phyloP scores from a whole-genome alignment of 495 filamentous ascomycete species.

The Lophiostoma macrostomum region DNA sequence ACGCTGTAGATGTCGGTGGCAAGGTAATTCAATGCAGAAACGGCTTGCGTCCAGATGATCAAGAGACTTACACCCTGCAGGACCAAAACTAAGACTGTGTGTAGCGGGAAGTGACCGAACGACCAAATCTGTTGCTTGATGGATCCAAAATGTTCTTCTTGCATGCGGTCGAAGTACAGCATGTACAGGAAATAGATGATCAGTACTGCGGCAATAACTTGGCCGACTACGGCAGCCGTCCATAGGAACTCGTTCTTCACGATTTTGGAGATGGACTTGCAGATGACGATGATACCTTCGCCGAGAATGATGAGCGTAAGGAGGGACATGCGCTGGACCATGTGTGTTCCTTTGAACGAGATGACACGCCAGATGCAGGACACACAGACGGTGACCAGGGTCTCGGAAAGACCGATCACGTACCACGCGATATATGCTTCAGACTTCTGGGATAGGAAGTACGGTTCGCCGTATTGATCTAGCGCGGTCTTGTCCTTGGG shows the following conservation, averaged over 20 bases:
- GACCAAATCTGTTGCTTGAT: conserved; percentile 62
- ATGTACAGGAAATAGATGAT: conserved; percentile 64
- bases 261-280: conserved; percentile 54
- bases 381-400: conserved; percentile 51
- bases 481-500: conserved; percentile 7
- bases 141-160: conserved; percentile 50
- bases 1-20: background rate
- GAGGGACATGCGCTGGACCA: conserved; percentile 64
- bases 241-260: conserved; percentile 53
- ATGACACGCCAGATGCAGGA: conserved; percentile 55
- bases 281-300: conserved; percentile 57
- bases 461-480: background rate
- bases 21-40: conserved; percentile 4
- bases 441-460: conserved; percentile 38
- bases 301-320: conserved; percentile 69
- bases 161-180: conserved; percentile 65
- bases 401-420: conserved; percentile 55
- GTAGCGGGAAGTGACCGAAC: conserved; percentile 67
- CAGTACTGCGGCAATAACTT: conserved; percentile 37
- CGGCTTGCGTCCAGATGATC: conserved; percentile 29
- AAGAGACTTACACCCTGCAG: conserved; percentile 50
- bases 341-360: conserved; percentile 62
- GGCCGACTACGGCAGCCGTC: conserved; percentile 48
- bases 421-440: conserved; percentile 60
- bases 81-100: conserved; percentile 60